These are phyloP conservation scores for Aspergillus sclerotialis DNA, from an alignment of 2,329 filamentous ascomycete species.

Conservation along the genomic window DNA sequence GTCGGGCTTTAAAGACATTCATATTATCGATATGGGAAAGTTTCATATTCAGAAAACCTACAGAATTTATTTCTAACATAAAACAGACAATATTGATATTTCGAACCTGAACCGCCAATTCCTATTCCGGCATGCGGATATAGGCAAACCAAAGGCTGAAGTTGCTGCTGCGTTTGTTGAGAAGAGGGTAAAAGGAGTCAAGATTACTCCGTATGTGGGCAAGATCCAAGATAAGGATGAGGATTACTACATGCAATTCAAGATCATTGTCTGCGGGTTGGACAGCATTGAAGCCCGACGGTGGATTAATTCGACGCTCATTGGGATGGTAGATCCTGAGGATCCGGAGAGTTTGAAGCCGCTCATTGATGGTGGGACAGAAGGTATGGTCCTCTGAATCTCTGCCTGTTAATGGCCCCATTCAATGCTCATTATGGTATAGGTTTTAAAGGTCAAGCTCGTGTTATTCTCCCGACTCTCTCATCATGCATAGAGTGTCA, in stretches of 20 bases:
- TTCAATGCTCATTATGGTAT: slow-evolving; percentile 10
- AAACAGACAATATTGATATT: slow-evolving; percentile 90
- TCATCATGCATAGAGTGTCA: slow-evolving; percentile 98
- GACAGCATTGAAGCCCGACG: slow-evolving; percentile 96
- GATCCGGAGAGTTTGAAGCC: slow-evolving; percentile 84
- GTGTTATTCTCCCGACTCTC: slow-evolving; percentile 85
- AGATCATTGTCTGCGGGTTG: slow-evolving; percentile 84
- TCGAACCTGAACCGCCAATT: slow-evolving; percentile 98
- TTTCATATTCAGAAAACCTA: slow-evolving; percentile 2
- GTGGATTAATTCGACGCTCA: slow-evolving; percentile 94
- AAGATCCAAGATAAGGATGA: slow-evolving; percentile 97
- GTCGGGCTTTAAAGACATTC: slow-evolving; percentile 92
- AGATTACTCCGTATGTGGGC: slow-evolving; percentile 87
- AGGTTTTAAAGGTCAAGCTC: slow-evolving; percentile 94
- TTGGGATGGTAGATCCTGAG: slow-evolving; percentile 80
- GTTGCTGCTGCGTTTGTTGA: slow-evolving; percentile 89
- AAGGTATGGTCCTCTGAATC: slow-evolving; percentile 47
- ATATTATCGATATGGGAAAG: slow-evolving; percentile 96
- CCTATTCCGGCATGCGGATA: slow-evolving; percentile 83
- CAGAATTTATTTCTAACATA: slow-evolving; percentile 8
- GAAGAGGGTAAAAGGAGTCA: slow-evolving; percentile 79
- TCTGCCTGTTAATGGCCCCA: neutral
- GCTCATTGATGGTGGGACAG: slow-evolving; percentile 91
- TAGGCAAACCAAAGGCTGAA: slow-evolving; percentile 89
- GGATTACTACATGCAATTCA: slow-evolving; percentile 95